Evolutionary conservation across 2,329 filamentous ascomycete genomes (phyloP), one percentile per base, ranked within the genome.

Genomic region (Fusarium devonianum): DNA sequence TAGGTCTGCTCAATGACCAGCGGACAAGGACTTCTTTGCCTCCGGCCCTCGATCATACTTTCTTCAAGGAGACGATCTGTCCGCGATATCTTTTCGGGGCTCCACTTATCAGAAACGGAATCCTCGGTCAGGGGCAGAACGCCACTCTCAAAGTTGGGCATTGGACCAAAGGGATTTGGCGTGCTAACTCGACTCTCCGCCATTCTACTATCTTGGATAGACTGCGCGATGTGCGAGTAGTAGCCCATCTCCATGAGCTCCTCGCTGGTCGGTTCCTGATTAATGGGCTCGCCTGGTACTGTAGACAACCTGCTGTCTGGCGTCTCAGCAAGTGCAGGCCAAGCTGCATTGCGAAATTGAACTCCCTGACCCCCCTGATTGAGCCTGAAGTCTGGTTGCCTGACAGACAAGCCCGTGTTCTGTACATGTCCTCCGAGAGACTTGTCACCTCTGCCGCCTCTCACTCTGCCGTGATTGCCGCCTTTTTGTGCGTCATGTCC

Each of bases 201-300:
- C 23, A 13, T 13, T 10, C 23, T 29, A 2, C 28, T n/a, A 14
- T 13, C 10, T 5, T 32, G 3, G 4, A 2, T 8, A 4, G n/a
- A 11, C 16, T 32, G 29, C 4, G 12, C 19, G 5, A 44, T 35
- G 8, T 47, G 32, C 10, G 45, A 23, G 17, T 45, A 35, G 11
- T 59, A 63, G 0, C 56, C 58, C 2, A n/a, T 19, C 11, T 63
- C 52, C 43, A 65, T 65, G 83, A 89, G 19, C 49, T 67, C 35
- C 60, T 49, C 39, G 72, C 59, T 67, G 81, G 88, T 5, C 81
- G 84, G 14, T 81, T 85, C 41, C 75, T 32, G 18, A 5, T 49
- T 19, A 3, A 6, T n/a, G 19, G 33, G 6, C 17, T 25, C 14
- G 14, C n/a, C 13, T 13, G 18, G 16, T 5, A 29, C 6, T 17